phyloP scores from a whole-genome alignment of 768 basidiomycete genomes.

The Boletus rubescentipes region DNA sequence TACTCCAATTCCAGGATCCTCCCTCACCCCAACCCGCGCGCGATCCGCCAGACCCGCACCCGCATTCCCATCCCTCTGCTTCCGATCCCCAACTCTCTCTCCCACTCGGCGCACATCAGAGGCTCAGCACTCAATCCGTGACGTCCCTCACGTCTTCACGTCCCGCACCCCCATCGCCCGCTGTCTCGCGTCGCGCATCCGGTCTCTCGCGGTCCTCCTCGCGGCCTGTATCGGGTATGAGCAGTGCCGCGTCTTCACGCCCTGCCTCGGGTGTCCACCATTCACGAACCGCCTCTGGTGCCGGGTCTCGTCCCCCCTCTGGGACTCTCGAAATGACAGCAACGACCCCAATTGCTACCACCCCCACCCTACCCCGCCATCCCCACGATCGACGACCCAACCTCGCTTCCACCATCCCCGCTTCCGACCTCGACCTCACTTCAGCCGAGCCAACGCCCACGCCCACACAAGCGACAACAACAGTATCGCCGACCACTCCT shows the following conservation, averaged over 20 bases:
- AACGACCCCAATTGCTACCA: background rate
- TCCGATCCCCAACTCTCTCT: conserved; percentile 5
- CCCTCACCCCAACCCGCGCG: conserved; percentile 33
- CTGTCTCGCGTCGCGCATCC: conserved; percentile 44
- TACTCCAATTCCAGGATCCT: conserved; percentile 31
- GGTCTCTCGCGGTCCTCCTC: conserved; percentile 29
- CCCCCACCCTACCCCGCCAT: background rate
- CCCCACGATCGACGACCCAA: background rate
- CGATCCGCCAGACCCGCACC: conserved; percentile 27
- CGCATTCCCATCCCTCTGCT: background rate
- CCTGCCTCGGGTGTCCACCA: conserved; percentile 10
- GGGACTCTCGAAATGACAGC: background rate
- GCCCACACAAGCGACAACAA: background rate
- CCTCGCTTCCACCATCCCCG: background rate
- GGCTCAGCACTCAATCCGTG: conserved; percentile 25
- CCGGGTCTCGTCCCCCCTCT: background rate
- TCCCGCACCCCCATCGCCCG: conserved; percentile 63
- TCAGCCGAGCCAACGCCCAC: background rate
- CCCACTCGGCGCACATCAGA: conserved; percentile 2
- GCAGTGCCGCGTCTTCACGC: conserved; percentile 16
- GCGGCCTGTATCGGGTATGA: conserved; percentile 22
- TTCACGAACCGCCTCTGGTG: conserved; percentile 14
- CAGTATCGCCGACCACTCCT: background rate
- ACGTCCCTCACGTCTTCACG: conserved; percentile 47
- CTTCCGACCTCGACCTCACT: background rate